These are phyloP conservation scores for Boletellus ananiceps DNA, from an alignment of 768 basidiomycete genomes.

Conservation along the genomic window DNA sequence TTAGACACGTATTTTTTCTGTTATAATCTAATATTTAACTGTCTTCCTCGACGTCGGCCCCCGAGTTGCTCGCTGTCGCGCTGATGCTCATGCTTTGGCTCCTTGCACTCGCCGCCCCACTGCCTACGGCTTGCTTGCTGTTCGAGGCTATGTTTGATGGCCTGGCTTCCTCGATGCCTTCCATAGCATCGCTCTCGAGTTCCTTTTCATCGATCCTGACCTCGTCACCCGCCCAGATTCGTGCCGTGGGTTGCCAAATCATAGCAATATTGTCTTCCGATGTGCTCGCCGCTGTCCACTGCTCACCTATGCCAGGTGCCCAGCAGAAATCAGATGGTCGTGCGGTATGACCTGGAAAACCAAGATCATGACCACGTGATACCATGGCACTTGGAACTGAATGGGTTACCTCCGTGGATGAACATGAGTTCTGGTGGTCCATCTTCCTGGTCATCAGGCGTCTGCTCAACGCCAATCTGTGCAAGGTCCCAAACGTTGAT, in stretches of 20 bases:
- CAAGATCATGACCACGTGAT: conserved; percentile 3
- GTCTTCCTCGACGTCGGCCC: conserved; percentile 42
- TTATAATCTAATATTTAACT: conserved; percentile 14
- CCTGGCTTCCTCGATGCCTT: conserved; percentile 53
- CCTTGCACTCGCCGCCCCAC: conserved; percentile 40
- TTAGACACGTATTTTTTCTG: conserved; percentile 6
- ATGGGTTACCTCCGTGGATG: conserved; percentile 79
- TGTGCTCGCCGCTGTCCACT: conserved; percentile 82
- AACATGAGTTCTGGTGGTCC: conserved; percentile 96
- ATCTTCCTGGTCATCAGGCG: conserved; percentile 97
- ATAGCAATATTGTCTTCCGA: conserved; percentile 97
- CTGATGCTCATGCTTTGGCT: conserved; percentile 63
- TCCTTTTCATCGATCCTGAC: conserved; percentile 82
- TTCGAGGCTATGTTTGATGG: conserved; percentile 16
- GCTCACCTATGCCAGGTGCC: conserved; percentile 79
- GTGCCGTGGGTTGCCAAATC: conserved; percentile 96
- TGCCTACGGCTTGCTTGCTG: conserved; percentile 19
- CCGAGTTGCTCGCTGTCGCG: conserved; percentile 44
- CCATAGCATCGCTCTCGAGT: conserved; percentile 76
- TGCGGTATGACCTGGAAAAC: conserved; percentile 69
- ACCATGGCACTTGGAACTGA: neutral
- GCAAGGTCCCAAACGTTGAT: conserved; percentile 94
- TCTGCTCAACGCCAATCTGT: conserved; percentile 91
- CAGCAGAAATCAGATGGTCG: conserved; percentile 93
- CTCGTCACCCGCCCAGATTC: conserved; percentile 89